A percentile compares a stretch with the other conserved stretches of the same genome.
Conservation (phyloP, 768 basidiomycete species). For the Wakefieldia striispora region DNA sequence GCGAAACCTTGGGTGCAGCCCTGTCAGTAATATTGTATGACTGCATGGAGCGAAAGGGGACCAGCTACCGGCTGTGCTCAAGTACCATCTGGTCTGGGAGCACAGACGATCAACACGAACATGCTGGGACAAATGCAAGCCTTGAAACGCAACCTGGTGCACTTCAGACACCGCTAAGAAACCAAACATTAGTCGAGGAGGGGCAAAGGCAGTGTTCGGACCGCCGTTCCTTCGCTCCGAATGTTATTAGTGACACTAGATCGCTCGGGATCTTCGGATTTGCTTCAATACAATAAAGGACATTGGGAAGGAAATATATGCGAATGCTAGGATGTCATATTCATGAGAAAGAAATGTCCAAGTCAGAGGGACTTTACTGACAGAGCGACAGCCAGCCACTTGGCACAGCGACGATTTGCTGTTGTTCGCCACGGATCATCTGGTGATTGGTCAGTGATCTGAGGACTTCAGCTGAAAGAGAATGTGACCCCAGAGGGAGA, state of each 20-base stretch:
- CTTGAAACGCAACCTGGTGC: conserved; percentile 10
- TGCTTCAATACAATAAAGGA: too few relatives aligned
- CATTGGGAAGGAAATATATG: too few relatives aligned
- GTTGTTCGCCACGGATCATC: too few relatives aligned
- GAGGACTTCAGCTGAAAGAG: background rate
- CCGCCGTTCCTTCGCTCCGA: background rate
- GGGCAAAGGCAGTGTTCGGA: background rate
- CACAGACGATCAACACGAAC: conserved; percentile 10
- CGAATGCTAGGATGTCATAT: background rate
- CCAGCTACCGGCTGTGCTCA: background rate
- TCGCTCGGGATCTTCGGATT: background rate
- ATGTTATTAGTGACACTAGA: background rate
- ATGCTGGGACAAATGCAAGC: background rate
- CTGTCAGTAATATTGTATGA: background rate
- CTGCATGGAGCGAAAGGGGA: background rate
- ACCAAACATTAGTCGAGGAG: background rate
- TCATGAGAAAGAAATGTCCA: background rate
- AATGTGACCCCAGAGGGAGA: background rate
- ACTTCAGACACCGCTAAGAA: too few relatives aligned
- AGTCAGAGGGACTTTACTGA: too few relatives aligned
- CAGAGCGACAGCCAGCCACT: background rate
- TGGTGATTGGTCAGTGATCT: background rate
- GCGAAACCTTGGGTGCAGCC: conserved; percentile 26
- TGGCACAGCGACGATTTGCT: too few relatives aligned
- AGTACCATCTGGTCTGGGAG: background rate